These are phyloP conservation scores for Hericium rajendrae DNA, from an alignment of 768 basidiomycete genomes.

Conservation along the genomic window DNA sequence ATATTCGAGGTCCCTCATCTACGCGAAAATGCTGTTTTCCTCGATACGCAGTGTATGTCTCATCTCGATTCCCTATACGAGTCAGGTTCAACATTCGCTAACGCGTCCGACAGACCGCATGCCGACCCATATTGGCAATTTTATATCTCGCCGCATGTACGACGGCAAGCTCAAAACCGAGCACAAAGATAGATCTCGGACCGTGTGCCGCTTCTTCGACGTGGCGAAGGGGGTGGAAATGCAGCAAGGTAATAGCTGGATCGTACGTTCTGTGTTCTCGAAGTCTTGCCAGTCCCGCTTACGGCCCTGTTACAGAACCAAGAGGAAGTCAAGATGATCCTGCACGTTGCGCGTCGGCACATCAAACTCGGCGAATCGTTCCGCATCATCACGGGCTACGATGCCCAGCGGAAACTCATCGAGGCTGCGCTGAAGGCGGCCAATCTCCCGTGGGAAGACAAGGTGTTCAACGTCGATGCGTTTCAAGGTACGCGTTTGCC, in stretches of 20 bases:
- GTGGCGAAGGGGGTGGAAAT: constrained; percentile 24
- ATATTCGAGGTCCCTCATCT: constrained; percentile 27
- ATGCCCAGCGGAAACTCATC: constrained; percentile 21
- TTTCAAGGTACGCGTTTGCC: constrained; percentile 22
- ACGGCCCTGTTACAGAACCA: constrained; percentile 16
- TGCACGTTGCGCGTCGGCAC: constrained; percentile 16
- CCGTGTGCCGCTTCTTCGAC: constrained; percentile 29
- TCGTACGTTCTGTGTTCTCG: constrained; percentile 15
- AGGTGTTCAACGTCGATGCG: constrained; percentile 26
- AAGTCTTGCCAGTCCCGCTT: neutral
- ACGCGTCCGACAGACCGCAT: constrained; percentile 22
- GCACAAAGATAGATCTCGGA: constrained; percentile 7
- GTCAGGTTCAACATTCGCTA: neutral
- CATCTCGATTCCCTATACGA: neutral
- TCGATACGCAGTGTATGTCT: constrained; percentile 26
- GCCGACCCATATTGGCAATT: constrained; percentile 22
- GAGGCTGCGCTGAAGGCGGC: constrained; percentile 17
- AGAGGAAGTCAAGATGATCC: constrained; percentile 17
- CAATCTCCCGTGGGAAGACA: constrained; percentile 18
- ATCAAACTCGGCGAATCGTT: constrained; percentile 13
- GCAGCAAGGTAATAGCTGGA: constrained; percentile 25
- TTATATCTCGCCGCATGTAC: constrained; percentile 27
- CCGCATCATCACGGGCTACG: constrained; percentile 27
- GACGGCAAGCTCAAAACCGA: constrained; percentile 15
- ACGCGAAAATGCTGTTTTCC: constrained; percentile 16